Conservation (phyloP, 305 asterid species). For the Solanum chacoense region DNA sequence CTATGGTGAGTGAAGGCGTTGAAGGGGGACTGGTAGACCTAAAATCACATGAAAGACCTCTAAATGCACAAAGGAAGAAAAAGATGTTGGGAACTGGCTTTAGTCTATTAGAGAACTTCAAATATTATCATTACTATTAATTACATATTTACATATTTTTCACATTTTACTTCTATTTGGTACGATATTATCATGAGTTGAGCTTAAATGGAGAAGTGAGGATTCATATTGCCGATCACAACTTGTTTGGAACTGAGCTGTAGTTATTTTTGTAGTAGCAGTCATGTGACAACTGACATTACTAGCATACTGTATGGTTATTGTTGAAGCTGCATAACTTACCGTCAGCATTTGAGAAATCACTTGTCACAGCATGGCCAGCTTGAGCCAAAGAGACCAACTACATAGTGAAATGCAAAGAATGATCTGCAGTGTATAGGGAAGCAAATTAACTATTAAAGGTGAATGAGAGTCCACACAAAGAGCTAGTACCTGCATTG, state of each 20-base stretch:
- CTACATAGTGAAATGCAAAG: slow-evolving; percentile 25
- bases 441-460: neutral
- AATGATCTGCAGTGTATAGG: slow-evolving; percentile 15
- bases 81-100: neutral
- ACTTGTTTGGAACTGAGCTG: neutral
- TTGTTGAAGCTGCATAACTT: neutral
- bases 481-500: slow-evolving; percentile 51
- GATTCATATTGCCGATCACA: neutral
- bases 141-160: neutral
- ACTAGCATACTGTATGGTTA: neutral
- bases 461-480: neutral
- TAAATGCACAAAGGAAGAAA: neutral
- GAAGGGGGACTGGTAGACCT: neutral
- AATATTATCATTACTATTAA: neutral
- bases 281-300: neutral
- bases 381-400: slow-evolving; percentile 64
- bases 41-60: neutral
- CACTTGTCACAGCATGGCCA: slow-evolving; percentile 37
- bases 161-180: neutral
- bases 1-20: neutral
- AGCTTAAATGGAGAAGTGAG: neutral
- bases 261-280: neutral
- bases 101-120: neutral
- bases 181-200: neutral
- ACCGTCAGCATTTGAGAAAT: slow-evolving; percentile 40